phyloP scores from a whole-genome alignment of 1,139 yeast species.

The Pichia sp. region DNA sequence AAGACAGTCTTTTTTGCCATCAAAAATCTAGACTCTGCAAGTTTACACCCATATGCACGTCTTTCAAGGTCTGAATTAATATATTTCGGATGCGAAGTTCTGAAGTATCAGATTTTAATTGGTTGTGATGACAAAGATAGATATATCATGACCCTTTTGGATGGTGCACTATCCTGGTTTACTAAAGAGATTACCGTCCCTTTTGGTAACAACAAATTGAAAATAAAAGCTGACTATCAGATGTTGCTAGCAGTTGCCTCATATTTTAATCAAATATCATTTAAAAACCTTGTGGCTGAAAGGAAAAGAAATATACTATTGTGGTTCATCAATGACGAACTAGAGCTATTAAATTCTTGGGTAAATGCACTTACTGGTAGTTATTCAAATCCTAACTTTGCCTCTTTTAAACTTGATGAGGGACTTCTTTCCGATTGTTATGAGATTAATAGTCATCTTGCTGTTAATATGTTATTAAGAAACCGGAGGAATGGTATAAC shows the following conservation, averaged over 20 bases:
- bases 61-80: constrained; percentile 67
- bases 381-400: constrained; percentile 29
- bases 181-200: constrained; percentile 60
- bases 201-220: constrained; percentile 72
- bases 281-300: constrained; percentile 19
- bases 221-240: constrained; percentile 61
- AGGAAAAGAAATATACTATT: constrained; percentile 46
- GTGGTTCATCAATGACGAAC: constrained; percentile 69
- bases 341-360: constrained; percentile 71
- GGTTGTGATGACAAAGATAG: constrained; percentile 39
- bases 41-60: constrained; percentile 78
- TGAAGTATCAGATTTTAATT: constrained; percentile 46
- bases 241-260: constrained; percentile 48
- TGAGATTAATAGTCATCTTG: constrained; percentile 61
- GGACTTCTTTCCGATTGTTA: constrained; percentile 48
- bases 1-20: constrained; percentile 55
- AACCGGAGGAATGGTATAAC: constrained; percentile 29
- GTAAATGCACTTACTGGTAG: constrained; percentile 54
- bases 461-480: constrained; percentile 62
- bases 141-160: constrained; percentile 48
- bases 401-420: constrained; percentile 32
- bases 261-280: constrained; percentile 15
- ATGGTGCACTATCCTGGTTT: constrained; percentile 78
- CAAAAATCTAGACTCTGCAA: constrained; percentile 48
- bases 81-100: constrained; percentile 57